These are phyloP conservation scores for Verticillium nubilum DNA, from an alignment of 2,329 filamentous ascomycete genomes.

Conservation along the genomic window DNA sequence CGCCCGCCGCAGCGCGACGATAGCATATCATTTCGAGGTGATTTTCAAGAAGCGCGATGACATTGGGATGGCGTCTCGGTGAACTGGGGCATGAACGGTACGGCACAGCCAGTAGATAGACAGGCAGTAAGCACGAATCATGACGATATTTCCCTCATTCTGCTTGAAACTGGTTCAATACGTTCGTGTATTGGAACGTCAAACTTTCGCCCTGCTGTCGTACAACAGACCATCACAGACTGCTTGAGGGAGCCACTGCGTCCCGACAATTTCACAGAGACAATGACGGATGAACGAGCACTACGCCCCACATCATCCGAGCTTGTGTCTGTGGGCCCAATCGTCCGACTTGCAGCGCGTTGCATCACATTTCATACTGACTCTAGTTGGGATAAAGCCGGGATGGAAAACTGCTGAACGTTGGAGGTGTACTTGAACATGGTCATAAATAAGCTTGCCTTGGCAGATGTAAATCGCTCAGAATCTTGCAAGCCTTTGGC, in stretches of 20 bases:
- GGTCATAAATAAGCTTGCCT: no score
- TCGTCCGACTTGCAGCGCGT: not conserved
- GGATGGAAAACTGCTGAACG: not conserved
- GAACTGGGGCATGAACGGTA: not conserved
- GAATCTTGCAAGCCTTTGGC: no score
- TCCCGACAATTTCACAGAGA: not conserved
- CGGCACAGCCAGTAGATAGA: not conserved
- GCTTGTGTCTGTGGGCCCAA: not conserved
- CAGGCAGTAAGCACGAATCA: not conserved
- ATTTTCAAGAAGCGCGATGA: not conserved
- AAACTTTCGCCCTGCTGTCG: not conserved
- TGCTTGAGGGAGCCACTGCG: not conserved
- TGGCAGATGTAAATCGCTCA: no score
- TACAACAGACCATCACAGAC: not conserved
- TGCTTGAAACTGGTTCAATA: not conserved
- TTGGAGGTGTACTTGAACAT: not conserved
- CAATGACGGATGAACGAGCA: not conserved
- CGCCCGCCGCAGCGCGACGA: not conserved
- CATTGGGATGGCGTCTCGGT: not conserved
- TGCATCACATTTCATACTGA: not conserved
- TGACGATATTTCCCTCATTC: not conserved
- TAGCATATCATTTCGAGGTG: not conserved
- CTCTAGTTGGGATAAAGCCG: no score
- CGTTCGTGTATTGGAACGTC: not conserved
- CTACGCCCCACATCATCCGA: not conserved